These are phyloP conservation scores for Hypoxylon sp. DNA, from an alignment of 2,329 filamentous ascomycete species.

Conservation along the genomic window DNA sequence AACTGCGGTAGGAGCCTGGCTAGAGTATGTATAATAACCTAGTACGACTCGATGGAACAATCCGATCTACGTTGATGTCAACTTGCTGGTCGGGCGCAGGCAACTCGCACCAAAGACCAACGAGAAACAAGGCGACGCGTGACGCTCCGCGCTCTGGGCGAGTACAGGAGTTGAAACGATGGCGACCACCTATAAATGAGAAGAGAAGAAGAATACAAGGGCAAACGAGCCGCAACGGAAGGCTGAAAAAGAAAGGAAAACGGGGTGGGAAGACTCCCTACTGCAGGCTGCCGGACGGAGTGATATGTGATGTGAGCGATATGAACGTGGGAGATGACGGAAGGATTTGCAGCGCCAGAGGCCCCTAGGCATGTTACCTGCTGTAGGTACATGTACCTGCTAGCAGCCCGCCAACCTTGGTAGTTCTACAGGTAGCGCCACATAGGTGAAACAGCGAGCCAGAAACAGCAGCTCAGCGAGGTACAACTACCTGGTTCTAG, in stretches of 20 bases:
- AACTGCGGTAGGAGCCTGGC: slow-evolving; percentile 10
- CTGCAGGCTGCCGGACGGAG: slow-evolving; percentile 18
- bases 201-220: slow-evolving; percentile 25
- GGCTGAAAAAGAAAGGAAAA: neutral
- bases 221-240: slow-evolving; percentile 24
- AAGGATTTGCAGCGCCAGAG: slow-evolving; percentile 19
- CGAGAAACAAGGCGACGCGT: too few relatives aligned
- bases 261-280: slow-evolving; percentile 13
- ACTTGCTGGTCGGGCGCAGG: slow-evolving; percentile 21
- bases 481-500: too few relatives aligned
- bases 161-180: slow-evolving; percentile 26
- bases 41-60: slow-evolving; percentile 17
- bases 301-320: slow-evolving; percentile 4
- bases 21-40: slow-evolving; percentile 9
- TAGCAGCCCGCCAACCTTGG: slow-evolving; percentile 4
- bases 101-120: slow-evolving; percentile 26
- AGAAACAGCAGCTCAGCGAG: too few relatives aligned
- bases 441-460: too few relatives aligned
- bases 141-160: slow-evolving; percentile 30
- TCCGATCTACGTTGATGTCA: slow-evolving; percentile 16
- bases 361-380: neutral
- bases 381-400: slow-evolving; percentile 4
- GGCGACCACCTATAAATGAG: slow-evolving; percentile 20
- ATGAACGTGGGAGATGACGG: slow-evolving; percentile 30
- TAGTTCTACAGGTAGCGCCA: neutral